phyloP scores from a whole-genome alignment of 1,284 basidiomycete genomes.

The Pulchroboletus neoregius region DNA sequence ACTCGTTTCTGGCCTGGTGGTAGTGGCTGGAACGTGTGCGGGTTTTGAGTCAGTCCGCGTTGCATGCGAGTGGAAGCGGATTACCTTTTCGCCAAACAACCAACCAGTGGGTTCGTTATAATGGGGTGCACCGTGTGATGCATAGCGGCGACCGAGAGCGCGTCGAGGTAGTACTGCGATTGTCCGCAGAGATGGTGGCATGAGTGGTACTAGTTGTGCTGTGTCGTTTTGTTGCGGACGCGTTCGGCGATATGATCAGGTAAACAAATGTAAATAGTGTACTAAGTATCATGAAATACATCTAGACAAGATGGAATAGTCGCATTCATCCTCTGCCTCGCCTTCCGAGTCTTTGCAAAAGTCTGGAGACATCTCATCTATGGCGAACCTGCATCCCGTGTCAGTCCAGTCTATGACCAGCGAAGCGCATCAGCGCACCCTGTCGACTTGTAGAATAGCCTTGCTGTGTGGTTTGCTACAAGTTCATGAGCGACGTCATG shows the following conservation, averaged over 20 bases:
- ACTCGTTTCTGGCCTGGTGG: slow-evolving; percentile 79
- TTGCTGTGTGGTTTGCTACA: slow-evolving; percentile 52
- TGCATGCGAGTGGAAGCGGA: slow-evolving; percentile 3
- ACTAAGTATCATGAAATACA: slow-evolving; percentile 7
- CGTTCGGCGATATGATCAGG: not conserved
- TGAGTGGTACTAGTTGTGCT: slow-evolving; percentile 19
- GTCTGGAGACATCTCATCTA: slow-evolving; percentile 55
- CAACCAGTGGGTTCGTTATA: slow-evolving; percentile 88
- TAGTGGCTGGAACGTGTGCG: slow-evolving; percentile 49
- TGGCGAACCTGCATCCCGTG: slow-evolving; percentile 42
- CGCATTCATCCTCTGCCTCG: slow-evolving; percentile 35
- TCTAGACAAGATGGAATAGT: slow-evolving; percentile 59
- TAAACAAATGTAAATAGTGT: slow-evolving; percentile 27
- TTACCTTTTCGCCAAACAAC: slow-evolving; percentile 86
- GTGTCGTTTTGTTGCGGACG: not conserved
- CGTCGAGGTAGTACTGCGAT: slow-evolving; percentile 23
- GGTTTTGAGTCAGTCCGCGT: slow-evolving; percentile 2
- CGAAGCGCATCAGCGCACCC: slow-evolving; percentile 43
- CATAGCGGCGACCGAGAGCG: slow-evolving; percentile 42
- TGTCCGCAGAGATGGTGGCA: slow-evolving; percentile 37
- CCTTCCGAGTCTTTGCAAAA: slow-evolving; percentile 35
- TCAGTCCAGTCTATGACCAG: slow-evolving; percentile 5
- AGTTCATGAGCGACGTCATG: slow-evolving; percentile 11
- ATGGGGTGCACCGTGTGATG: slow-evolving; percentile 74
- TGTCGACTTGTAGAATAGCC: slow-evolving; percentile 51